Evolutionary conservation across 1,284 basidiomycete species (phyloP), one percentile per base, ranked within the genome.

Genomic region (Puccinia triticina): DNA sequence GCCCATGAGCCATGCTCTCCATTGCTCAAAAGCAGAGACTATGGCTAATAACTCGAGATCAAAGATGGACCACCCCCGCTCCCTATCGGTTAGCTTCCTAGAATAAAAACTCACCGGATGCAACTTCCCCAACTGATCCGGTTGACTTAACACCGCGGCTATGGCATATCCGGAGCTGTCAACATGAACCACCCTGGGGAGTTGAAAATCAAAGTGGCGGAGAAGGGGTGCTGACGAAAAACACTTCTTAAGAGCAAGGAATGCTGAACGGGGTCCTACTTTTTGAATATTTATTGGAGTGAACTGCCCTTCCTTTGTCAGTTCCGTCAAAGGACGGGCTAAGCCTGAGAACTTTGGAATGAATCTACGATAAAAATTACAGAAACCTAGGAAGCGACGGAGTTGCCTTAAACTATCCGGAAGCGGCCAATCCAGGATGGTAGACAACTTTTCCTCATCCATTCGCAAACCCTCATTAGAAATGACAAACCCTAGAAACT

Each of bases 321-420:
- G 21, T 8, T 37, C 23, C n/a, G 53, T 75, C 7, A 75, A 29
- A 23, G 73, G 73, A 4, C n/a, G 10, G 1, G 73, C 32, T 7
- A 75, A 32, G 2, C 4, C 50, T 18, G 53, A 75, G 18, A 75
- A 75, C n/a, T 59, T 34, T 12, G 73, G 73, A n/a, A 75, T 75
- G 29, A 75, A 61, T n/a, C 57, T 37, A 5, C 21, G 29, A 32
- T 75, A 75, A 75, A 75, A 75, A n/a, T 75, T 75, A 5, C 7
- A n/a, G 46, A 75, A 61, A 12, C 50, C 73, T 26, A 75, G 59
- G 59, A 75, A 53, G 4, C 37, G 16, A 1, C 23, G 18, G 11
- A 61, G 32, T 7, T 53, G 8, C n/a, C 40, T 75, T 2, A 72
- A n/a, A 72, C 5, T 32, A 2, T 1, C 3, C 2, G 69, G 69